These are phyloP conservation scores for Phanerochaete sordida DNA, from an alignment of 768 basidiomycete genomes.

Conservation along the genomic window DNA sequence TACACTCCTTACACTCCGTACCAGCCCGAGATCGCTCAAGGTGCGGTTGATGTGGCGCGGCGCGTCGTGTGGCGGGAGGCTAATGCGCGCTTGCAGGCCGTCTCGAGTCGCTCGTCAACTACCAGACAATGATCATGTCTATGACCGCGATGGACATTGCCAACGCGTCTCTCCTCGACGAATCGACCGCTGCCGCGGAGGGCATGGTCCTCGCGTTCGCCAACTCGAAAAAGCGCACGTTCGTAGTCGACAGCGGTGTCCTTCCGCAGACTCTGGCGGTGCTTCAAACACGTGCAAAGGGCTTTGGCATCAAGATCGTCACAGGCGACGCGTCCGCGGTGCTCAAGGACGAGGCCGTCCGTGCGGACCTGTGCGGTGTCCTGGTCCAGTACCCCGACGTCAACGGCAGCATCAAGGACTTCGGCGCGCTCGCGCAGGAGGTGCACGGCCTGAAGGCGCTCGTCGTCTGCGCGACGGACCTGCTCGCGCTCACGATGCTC, in stretches of 20 bases:
- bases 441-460: conserved; percentile 78
- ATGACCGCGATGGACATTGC: conserved; percentile 94
- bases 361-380: conserved; percentile 74
- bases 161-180: conserved; percentile 93
- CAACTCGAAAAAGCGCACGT: conserved; percentile 72
- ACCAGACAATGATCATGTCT: conserved; percentile 94
- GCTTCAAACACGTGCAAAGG: conserved; percentile 85
- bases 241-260: conserved; percentile 82
- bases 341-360: conserved; percentile 49
- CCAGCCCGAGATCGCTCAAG: conserved; percentile 98
- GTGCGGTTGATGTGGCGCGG: conserved; percentile 33
- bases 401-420: conserved; percentile 79
- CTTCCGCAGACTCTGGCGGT: conserved; percentile 89
- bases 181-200: conserved; percentile 93
- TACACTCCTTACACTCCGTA: conserved; percentile 97
- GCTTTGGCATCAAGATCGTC: conserved; percentile 84
- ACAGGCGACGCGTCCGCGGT: conserved; percentile 57
- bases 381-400: conserved; percentile 95
- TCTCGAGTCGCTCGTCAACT: conserved; percentile 94
- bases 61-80: neutral
- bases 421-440: conserved; percentile 54
- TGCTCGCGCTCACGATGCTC: conserved; percentile 88
- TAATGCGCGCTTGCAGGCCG: conserved; percentile 54
- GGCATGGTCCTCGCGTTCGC: conserved; percentile 94
- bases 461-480: conserved; percentile 85